Base-by-base conservation (phyloP, 2,329 filamentous ascomycete species). In the Monilinia polystroma region DNA sequence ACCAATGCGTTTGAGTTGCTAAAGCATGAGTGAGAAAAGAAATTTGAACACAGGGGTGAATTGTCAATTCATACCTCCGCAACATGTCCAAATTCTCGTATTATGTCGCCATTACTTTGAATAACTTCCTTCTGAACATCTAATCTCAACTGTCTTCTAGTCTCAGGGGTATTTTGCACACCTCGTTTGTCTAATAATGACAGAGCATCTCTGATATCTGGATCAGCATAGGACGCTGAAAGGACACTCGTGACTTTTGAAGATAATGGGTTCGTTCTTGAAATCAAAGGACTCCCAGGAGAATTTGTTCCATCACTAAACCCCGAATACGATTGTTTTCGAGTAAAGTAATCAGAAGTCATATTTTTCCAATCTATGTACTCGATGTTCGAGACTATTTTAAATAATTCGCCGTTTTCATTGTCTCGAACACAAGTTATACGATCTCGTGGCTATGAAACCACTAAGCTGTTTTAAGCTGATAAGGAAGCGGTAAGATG, bases 51-150 rank as follows among this genome's bases (percentile, higher is more conserved):
- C 5, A 32, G 52, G 14, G 12, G 52, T n/a, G 41, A 41, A n/a
- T 23, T n/a, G 4, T 32, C 16, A 47, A 47, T 78, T n/a, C 16
- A 43, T 78, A 94, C 91, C 84, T 96, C 91, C 41, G 93, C 92
- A 70, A 99, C 92, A 66, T 88, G 85, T 47, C 93, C 92, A 79
- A 98, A 98, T 76, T 97, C 92, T 64, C 86, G 83, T 67, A 98
- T 87, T 70, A 98, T 91, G 70, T 92, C 87, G 60, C 91, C 93
- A 85, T 98, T 97, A 79, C 90, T 93, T 71, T 94, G 87, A 66
- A 98, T 93, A 49, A 97, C 91, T 75, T 98, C 93, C 77, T 90
- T 94, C 76, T 98, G 93, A 1, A 96, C 83, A 75, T 96, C 88
- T 1, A 96, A 79, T 20, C 93, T 87, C 20, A 98, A 80, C 67